These are phyloP conservation scores for Exophiala aquamarina DNA, from an alignment of 2,329 filamentous ascomycete genomes.

Conservation along the genomic window DNA sequence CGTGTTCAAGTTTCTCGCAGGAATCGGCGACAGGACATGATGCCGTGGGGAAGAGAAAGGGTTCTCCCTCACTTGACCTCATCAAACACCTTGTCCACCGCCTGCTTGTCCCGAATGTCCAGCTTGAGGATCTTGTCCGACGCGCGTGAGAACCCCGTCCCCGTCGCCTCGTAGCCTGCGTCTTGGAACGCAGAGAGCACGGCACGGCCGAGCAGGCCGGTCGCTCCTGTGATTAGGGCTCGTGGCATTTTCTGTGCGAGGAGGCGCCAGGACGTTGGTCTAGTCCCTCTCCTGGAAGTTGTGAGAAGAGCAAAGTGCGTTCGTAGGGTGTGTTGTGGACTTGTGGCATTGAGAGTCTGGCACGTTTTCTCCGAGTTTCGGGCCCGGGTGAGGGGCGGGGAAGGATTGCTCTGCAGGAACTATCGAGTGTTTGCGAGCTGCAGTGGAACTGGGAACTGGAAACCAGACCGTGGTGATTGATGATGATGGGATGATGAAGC, in stretches of 20 bases:
- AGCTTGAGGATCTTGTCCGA: slow-evolving; percentile 64
- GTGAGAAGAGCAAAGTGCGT: too few species aligned
- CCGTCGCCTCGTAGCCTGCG: slow-evolving; percentile 67
- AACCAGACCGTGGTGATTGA: neutral
- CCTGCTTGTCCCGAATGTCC: slow-evolving; percentile 46
- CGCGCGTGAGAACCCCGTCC: slow-evolving; percentile 72
- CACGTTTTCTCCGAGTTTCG: too few species aligned
- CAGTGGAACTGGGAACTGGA: neutral
- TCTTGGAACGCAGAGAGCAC: slow-evolving; percentile 70
- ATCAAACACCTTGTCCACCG: slow-evolving; percentile 49
- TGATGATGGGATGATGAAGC: neutral
- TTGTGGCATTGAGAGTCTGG: too few species aligned
- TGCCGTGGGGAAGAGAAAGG: too few species aligned
- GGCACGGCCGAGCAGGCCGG: slow-evolving; percentile 78
- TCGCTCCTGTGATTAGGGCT: slow-evolving; percentile 79
- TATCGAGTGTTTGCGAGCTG: too few species aligned
- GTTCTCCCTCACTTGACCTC: slow-evolving; percentile 49
- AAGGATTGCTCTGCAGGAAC: too few species aligned
- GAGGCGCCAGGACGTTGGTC: too few species aligned
- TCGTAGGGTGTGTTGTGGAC: too few species aligned
- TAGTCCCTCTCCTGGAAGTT: too few species aligned
- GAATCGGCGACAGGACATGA: too few species aligned
- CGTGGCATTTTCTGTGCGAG: slow-evolving; percentile 36
- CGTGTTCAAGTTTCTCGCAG: too few species aligned
- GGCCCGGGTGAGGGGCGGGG: slow-evolving; percentile 1